These are phyloP conservation scores for Coemansia sp. DNA, from an alignment of 192 early-diverging fungal genomes.

Conservation along the genomic window DNA sequence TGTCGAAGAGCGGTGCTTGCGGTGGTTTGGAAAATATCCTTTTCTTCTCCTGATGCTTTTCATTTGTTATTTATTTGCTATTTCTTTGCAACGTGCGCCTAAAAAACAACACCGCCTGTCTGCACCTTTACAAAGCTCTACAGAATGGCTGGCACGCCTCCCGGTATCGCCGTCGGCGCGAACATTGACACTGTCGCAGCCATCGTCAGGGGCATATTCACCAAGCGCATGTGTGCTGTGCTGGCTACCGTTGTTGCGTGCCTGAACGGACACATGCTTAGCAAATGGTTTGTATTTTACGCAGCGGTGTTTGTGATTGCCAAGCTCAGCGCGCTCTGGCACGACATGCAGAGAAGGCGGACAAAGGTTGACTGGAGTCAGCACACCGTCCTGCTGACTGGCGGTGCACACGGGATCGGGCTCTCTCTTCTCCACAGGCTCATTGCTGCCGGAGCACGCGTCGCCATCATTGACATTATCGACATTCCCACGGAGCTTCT, in stretches of 20 bases:
- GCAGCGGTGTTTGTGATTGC: conserved; percentile 10
- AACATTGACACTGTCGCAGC: conserved; percentile 36
- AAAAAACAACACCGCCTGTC: not conserved
- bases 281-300: conserved; percentile 17
- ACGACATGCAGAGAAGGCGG: not conserved
- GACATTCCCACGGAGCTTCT: conserved; percentile 8
- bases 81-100: too few species aligned
- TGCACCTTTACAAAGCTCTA: not conserved
- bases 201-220: not conserved
- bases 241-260: conserved; percentile 11
- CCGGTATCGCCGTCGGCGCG: conserved; percentile 16
- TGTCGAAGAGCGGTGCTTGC: too few species aligned
- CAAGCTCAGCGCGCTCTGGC: not conserved
- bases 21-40: too few species aligned
- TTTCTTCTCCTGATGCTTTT: not conserved
- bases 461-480: conserved; percentile 39
- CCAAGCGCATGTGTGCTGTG: conserved; percentile 14
- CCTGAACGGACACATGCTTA: conserved; percentile 1
- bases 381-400: conserved; percentile 43
- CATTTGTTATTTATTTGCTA: not conserved
- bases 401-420: conserved; percentile 49
- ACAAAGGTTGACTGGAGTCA: conserved; percentile 28
- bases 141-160: not conserved
- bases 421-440: conserved; percentile 28
- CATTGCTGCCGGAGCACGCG: conserved; percentile 7